These are phyloP conservation scores for Aspergillus pseudotamarii DNA, from an alignment of 2,329 filamentous ascomycete genomes.

Conservation along the genomic window DNA sequence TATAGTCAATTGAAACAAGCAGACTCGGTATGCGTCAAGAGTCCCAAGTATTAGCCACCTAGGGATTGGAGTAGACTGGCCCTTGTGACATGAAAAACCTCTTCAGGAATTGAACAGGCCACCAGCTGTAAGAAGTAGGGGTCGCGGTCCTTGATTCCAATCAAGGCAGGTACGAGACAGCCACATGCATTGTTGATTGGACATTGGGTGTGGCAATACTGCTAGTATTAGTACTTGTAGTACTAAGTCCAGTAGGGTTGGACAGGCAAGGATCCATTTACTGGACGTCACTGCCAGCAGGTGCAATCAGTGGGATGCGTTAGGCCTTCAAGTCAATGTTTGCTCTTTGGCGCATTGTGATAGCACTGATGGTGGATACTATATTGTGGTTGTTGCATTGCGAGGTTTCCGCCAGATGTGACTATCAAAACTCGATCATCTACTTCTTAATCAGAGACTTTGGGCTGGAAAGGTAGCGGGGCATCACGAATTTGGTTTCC, in stretches of 20 bases:
- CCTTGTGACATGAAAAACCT: neutral
- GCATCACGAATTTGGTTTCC: neutral
- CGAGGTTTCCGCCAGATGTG: neutral
- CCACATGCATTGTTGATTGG: neutral
- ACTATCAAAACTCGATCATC: neutral
- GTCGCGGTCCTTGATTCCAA: neutral
- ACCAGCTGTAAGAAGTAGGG: neutral
- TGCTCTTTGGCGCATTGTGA: neutral
- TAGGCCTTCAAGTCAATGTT: neutral
- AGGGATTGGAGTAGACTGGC: neutral
- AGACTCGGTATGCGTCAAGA: neutral
- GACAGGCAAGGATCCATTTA: neutral
- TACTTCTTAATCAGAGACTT: neutral
- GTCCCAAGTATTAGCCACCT: neutral
- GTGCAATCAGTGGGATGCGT: neutral
- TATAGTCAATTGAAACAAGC: neutral
- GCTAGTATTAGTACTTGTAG: neutral
- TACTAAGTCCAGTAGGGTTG: neutral
- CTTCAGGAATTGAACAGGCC: neutral
- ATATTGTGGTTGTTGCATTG: neutral
- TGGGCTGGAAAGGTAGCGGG: too few relatives aligned
- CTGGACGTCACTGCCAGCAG: neutral
- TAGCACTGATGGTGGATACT: neutral
- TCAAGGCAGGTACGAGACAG: conserved; percentile 2
- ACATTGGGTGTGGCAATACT: neutral